phyloP scores from a whole-genome alignment of 345 rosid genomes.

The Boechera retrofracta region DNA sequence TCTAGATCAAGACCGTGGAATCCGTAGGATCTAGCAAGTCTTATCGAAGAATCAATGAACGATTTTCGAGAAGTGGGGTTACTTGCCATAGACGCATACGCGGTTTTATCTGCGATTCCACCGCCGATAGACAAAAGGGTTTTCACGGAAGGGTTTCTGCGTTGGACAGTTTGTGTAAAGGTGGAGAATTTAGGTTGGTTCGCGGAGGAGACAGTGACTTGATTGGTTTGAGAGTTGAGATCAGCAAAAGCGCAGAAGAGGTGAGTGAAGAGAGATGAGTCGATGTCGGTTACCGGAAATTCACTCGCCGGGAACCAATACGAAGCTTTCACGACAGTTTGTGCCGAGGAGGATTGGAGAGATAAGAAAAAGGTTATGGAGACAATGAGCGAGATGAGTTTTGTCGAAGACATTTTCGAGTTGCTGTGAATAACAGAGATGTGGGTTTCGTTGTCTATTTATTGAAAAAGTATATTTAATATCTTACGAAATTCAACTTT shows the following conservation, averaged over 20 bases:
- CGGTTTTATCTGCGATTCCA: slow-evolving; percentile 45
- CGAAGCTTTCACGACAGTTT: slow-evolving; percentile 55
- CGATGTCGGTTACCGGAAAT: slow-evolving; percentile 46
- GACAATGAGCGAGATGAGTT: slow-evolving; percentile 26
- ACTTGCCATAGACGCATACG: slow-evolving; percentile 58
- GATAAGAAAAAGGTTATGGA: slow-evolving; percentile 30
- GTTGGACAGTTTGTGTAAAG: slow-evolving; percentile 61
- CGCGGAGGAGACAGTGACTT: slow-evolving; percentile 51
- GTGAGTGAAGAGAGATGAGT: slow-evolving; percentile 69
- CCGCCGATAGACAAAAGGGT: slow-evolving; percentile 73
- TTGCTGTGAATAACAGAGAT: slow-evolving; percentile 27
- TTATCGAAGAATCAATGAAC: slow-evolving; percentile 64
- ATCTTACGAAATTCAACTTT: background rate
- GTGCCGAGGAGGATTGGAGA: slow-evolving; percentile 39
- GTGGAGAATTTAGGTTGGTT: slow-evolving; percentile 54
- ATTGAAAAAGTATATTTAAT: background rate
- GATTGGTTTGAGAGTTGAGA: slow-evolving; percentile 48
- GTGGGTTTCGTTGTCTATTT: slow-evolving; percentile 28
- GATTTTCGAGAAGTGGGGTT: slow-evolving; percentile 53
- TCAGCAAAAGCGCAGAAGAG: slow-evolving; percentile 63
- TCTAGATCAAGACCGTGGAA: slow-evolving; percentile 72
- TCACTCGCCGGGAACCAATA: slow-evolving; percentile 58
- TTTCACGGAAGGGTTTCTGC: slow-evolving; percentile 52
- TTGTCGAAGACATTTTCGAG: slow-evolving; percentile 31
- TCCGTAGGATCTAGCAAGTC: slow-evolving; percentile 51